phyloP scores from a whole-genome alignment of 2,329 filamentous ascomycete species.

The Hypoxylon sp. region DNA sequence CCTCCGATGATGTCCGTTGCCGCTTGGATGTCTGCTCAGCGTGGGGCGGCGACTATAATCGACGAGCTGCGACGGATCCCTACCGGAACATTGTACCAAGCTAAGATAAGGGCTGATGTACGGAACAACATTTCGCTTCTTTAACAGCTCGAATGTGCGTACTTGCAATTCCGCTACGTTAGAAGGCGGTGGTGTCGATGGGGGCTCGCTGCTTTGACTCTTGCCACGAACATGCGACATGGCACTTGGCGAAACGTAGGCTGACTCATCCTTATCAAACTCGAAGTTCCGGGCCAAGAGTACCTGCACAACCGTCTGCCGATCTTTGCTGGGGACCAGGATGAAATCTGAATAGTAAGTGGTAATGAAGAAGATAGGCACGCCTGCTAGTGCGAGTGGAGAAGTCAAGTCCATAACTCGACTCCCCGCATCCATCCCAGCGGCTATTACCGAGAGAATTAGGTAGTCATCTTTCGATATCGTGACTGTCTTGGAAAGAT shows the following conservation, averaged over 20 bases:
- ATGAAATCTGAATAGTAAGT: conserved; percentile 99
- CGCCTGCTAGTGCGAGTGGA: conserved; percentile 90
- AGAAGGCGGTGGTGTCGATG: conserved; percentile 82
- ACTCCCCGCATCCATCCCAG: conserved; percentile 91
- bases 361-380: conserved; percentile 98
- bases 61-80: conserved; percentile 62
- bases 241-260: conserved; percentile 71
- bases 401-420: conserved; percentile 92
- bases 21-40: conserved; percentile 57
- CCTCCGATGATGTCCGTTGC: conserved; percentile 55
- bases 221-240: conserved; percentile 57
- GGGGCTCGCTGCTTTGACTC: conserved; percentile 60
- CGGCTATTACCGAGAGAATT: conserved; percentile 89
- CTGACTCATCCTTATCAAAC: conserved; percentile 80
- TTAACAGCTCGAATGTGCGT: conserved; percentile 88
- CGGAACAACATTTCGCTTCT: conserved; percentile 80
- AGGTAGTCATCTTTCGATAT: conserved; percentile 89
- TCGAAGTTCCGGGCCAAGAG: conserved; percentile 86
- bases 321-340: conserved; percentile 83
- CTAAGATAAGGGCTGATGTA: conserved; percentile 77
- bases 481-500: conserved; percentile 69
- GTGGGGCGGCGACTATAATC: conserved; percentile 55
- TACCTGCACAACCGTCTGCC: conserved; percentile 80
- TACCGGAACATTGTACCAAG: conserved; percentile 86
- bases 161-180: conserved; percentile 84